Evolutionary conservation across 768 basidiomycete genomes (phyloP).

Genomic region (Leccinum olivaceopallidum): DNA sequence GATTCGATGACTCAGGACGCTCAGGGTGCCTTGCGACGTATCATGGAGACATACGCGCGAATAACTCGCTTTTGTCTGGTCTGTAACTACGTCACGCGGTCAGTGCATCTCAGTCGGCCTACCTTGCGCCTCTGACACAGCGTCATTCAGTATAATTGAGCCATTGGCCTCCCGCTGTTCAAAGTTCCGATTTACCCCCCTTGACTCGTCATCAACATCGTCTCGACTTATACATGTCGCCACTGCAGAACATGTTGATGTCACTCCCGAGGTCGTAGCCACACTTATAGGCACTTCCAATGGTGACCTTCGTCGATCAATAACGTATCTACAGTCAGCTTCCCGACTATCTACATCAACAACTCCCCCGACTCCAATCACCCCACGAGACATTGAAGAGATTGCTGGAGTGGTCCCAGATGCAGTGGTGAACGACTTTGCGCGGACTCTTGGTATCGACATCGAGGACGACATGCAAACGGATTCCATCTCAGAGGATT

Average conservation of each 20-base stretch:
- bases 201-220: constrained; percentile 77
- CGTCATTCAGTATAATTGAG: constrained; percentile 81
- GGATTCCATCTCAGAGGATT: constrained; percentile 32
- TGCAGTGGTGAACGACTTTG: constrained; percentile 66
- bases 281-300: constrained; percentile 78
- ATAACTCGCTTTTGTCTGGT: constrained; percentile 98
- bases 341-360: constrained; percentile 81
- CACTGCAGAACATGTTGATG: constrained; percentile 62
- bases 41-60: constrained; percentile 98
- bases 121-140: constrained; percentile 4
- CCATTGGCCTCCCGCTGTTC: constrained; percentile 98
- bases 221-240: constrained; percentile 81
- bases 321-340: constrained; percentile 97
- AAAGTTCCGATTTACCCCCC: constrained; percentile 96
- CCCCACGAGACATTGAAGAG: constrained; percentile 83
- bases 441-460: constrained; percentile 72
- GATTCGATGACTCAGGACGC: constrained; percentile 99
- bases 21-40: constrained; percentile 93
- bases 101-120: constrained; percentile 19
- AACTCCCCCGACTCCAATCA: constrained; percentile 71
- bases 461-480: constrained; percentile 54
- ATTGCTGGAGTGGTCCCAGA: constrained; percentile 95
- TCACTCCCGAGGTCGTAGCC: constrained; percentile 60
- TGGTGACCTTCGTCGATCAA: constrained; percentile 94
- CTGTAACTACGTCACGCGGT: constrained; percentile 99